A percentile compares a stretch with the other conserved stretches of the same genome.
phyloP scores from a whole-genome alignment of 202 grass and related monocot genomes.

The Saccharum hybrid region DNA sequence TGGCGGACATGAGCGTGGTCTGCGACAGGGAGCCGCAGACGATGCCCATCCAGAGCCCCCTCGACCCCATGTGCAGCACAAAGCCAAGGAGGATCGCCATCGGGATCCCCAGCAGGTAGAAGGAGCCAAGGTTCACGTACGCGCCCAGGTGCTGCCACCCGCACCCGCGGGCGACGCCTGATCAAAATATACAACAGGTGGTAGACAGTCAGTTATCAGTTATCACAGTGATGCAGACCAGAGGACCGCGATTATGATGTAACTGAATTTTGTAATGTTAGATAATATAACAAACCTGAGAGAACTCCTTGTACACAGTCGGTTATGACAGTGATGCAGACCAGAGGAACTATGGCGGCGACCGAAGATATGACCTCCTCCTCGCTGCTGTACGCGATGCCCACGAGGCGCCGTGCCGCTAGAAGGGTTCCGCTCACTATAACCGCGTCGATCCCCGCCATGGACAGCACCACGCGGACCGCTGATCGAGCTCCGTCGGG shows the following conservation, averaged over 20 bases:
- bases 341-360: constrained; percentile 56
- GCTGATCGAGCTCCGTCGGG: constrained; percentile 69
- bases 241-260: no score
- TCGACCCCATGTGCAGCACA: constrained; percentile 57
- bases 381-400: constrained; percentile 79
- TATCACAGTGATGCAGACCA: no score
- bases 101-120: constrained; percentile 86
- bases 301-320: constrained; percentile 71
- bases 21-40: constrained; percentile 77
- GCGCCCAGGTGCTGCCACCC: constrained; percentile 88
- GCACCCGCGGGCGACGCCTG: constrained; percentile 81
- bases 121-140: constrained; percentile 83
- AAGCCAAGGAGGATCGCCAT: constrained; percentile 68
- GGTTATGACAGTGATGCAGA: constrained; percentile 70
- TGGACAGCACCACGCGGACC: constrained; percentile 62
- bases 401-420: constrained; percentile 53
- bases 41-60: constrained; percentile 80
- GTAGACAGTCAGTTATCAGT: no score
- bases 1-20: constrained; percentile 51
- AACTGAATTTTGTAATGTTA: no score
- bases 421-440: constrained; percentile 56
- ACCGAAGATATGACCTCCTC: constrained; percentile 66
- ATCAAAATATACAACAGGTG: neutral
- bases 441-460: constrained; percentile 58
- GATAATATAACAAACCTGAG: constrained; percentile 52